A percentile compares a stretch with the other conserved stretches of the same genome.
phyloP scores from a whole-genome alignment of 2,329 filamentous ascomycete species.

The Colletotrichum lentis region DNA sequence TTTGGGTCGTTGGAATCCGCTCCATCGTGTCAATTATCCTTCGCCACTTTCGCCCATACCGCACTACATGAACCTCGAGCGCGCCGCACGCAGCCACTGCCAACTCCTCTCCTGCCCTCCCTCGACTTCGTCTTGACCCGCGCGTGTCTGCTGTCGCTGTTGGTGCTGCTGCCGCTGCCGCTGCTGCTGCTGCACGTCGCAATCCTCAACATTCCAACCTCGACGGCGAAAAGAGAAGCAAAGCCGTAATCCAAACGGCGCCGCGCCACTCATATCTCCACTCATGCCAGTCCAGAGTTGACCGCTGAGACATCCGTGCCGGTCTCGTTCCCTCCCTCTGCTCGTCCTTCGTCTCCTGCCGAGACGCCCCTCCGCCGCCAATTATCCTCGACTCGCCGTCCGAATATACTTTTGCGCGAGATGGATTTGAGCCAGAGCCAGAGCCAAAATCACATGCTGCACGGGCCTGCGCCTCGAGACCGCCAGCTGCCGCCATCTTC shows the following conservation, averaged over 20 bases:
- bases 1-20: conserved; percentile 4
- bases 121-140: conserved; percentile 21
- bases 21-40: conserved; percentile 22
- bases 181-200: conserved; percentile 13
- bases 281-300: conserved; percentile 36
- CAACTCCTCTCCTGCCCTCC: conserved; percentile 19
- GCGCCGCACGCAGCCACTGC: conserved; percentile 33
- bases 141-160: background rate
- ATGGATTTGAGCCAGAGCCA: conserved; percentile 44
- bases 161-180: too few relatives aligned
- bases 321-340: conserved; percentile 34
- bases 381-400: conserved; percentile 26
- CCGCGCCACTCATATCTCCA: conserved; percentile 30
- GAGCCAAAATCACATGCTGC: conserved; percentile 59
- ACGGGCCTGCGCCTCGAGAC: conserved; percentile 43
- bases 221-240: background rate
- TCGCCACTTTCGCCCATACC: conserved; percentile 33
- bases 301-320: conserved; percentile 36
- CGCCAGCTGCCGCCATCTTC: conserved; percentile 38
- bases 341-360: conserved; percentile 15
- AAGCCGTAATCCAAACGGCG: conserved; percentile 23
- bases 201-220: conserved; percentile 6
- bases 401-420: conserved; percentile 36
- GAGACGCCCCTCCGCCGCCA: conserved; percentile 23
- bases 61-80: conserved; percentile 33